A percentile compares a stretch with the other conserved stretches of the same genome.
phyloP scores from a whole-genome alignment of 2,329 filamentous ascomycete species.

The Claviceps digitariae region DNA sequence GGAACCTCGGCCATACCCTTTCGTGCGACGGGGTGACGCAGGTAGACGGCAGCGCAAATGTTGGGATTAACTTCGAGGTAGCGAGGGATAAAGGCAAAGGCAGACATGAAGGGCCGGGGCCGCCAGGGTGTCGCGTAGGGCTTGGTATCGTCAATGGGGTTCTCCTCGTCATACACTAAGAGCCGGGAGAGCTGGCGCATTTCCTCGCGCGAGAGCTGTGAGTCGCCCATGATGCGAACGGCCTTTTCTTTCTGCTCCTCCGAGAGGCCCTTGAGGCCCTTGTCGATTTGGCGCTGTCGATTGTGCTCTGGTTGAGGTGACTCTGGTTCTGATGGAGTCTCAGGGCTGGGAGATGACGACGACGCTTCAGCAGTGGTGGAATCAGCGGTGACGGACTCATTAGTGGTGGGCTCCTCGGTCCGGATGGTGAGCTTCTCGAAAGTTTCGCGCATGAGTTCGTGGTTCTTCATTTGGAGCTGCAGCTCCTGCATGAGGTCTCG shows the following conservation, averaged over 20 bases:
- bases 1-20: conserved; percentile 71
- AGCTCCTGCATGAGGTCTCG: conserved; percentile 20
- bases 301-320: conserved; percentile 13
- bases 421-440: conserved; percentile 17
- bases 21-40: conserved; percentile 83
- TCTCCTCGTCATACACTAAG: conserved; percentile 53
- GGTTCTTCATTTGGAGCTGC: conserved; percentile 19
- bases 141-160: conserved; percentile 62
- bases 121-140: conserved; percentile 87
- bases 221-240: conserved; percentile 18
- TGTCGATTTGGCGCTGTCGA: conserved; percentile 19
- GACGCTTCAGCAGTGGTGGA: conserved; percentile 7
- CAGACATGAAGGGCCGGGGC: conserved; percentile 73
- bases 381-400: background rate
- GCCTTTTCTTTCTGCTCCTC: conserved; percentile 20
- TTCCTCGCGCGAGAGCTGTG: conserved; percentile 32
- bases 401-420: conserved; percentile 3
- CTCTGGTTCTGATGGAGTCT: background rate
- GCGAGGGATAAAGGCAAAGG: conserved; percentile 87
- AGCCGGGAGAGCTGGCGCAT: conserved; percentile 39
- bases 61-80: conserved; percentile 98
- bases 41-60: conserved; percentile 87
- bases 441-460: conserved; percentile 17
- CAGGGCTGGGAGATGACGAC: conserved; percentile 4
- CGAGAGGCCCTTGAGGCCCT: conserved; percentile 21